Evolutionary conservation across 169 alveolate genomes (phyloP).

Genomic region (Besnoitia besnoiti): DNA sequence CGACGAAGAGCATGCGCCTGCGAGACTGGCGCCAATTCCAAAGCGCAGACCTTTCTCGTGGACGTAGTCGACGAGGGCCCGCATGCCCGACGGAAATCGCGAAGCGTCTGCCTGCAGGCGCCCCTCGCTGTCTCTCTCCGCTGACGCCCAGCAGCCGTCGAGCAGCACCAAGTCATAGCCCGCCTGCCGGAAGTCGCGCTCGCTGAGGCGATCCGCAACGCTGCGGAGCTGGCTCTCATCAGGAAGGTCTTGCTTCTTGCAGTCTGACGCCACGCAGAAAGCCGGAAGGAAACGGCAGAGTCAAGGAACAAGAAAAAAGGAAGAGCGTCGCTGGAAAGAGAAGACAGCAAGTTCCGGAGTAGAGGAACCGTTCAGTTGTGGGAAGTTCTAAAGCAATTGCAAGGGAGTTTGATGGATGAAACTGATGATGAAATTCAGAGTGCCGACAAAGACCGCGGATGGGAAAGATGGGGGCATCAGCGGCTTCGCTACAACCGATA

Average conservation of each 20-base stretch:
- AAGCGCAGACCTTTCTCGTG: conserved; percentile 75
- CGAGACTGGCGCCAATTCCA: conserved; percentile 81
- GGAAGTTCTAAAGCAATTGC: too few relatives aligned
- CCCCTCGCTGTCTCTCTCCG: conserved; percentile 49
- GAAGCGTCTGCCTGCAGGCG: conserved; percentile 70
- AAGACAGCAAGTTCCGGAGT: too few relatives aligned
- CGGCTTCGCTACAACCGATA: too few relatives aligned
- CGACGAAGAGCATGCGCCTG: too few relatives aligned
- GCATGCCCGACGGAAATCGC: conserved; percentile 81
- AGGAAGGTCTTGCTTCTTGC: background rate
- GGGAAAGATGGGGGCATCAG: too few relatives aligned
- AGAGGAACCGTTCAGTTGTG: too few relatives aligned
- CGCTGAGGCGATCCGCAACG: background rate
- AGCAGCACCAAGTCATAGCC: conserved; percentile 81
- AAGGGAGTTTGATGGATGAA: too few relatives aligned
- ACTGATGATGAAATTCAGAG: too few relatives aligned
- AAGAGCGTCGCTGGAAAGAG: background rate
- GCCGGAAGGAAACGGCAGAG: background rate
- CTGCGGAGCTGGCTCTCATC: background rate
- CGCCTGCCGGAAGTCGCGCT: conserved; percentile 70
- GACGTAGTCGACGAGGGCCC: conserved; percentile 75
- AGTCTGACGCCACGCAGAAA: background rate
- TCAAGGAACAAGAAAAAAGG: background rate
- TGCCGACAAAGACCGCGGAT: too few relatives aligned
- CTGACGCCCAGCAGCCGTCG: conserved; percentile 83